Evolutionary conservation across 345 rosid species (phyloP).

Genomic region (Aegle marmelos): DNA sequence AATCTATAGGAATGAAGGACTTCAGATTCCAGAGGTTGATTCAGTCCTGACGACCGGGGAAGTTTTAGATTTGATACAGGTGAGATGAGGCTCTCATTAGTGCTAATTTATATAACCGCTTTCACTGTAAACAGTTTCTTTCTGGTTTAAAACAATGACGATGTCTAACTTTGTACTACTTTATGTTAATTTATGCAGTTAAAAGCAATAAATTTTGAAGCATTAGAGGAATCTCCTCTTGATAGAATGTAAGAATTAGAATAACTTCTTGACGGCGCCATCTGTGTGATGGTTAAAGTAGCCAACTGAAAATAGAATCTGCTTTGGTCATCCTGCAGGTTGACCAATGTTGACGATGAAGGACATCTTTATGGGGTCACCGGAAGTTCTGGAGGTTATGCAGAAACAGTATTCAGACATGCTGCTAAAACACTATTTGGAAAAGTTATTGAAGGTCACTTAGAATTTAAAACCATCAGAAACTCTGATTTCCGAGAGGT

Average conservation of each 20-base stretch:
- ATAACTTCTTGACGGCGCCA: neutral
- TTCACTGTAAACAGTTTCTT: neutral
- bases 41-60: conserved; percentile 94
- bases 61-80: conserved; percentile 84
- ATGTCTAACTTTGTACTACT: conserved; percentile 5
- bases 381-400: conserved; percentile 96
- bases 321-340: conserved; percentile 33
- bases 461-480: conserved; percentile 67
- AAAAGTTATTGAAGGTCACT: conserved; percentile 54
- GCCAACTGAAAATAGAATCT: neutral
- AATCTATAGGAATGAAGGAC: conserved; percentile 17
- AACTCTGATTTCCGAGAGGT: conserved; percentile 86
- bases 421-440: conserved; percentile 74
- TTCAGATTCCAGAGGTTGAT: conserved; percentile 69
- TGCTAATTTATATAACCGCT: conserved; percentile 4
- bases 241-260: conserved; percentile 61
- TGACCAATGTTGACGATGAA: conserved; percentile 73
- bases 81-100: conserved; percentile 21
- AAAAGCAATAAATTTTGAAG: conserved; percentile 61
- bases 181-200: conserved; percentile 46
- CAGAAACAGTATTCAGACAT: conserved; percentile 67
- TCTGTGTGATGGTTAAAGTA: neutral
- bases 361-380: conserved; percentile 79
- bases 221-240: conserved; percentile 68
- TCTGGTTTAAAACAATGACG: neutral